A percentile compares a stretch with the other conserved stretches of the same genome.
These are phyloP conservation scores for Aphanomyces astaci DNA, from an alignment of 352 stramenopile genomes.

Conservation along the genomic window DNA sequence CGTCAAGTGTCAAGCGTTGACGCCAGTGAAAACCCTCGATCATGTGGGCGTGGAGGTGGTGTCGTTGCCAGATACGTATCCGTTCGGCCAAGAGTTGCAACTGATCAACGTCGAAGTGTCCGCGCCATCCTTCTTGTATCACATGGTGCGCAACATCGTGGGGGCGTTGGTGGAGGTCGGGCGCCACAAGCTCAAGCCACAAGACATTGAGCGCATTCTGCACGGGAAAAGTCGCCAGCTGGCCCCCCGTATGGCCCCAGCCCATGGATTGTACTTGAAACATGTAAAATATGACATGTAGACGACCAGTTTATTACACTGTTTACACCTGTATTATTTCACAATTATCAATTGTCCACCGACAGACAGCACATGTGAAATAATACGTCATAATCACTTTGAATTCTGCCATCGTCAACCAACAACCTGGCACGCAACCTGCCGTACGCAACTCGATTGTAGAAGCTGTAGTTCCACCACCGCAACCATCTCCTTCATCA, in stretches of 20 bases:
- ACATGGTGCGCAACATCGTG: conserved; percentile 81
- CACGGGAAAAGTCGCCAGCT: conserved; percentile 35
- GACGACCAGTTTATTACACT: too few relatives aligned
- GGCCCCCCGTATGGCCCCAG: conserved; percentile 13
- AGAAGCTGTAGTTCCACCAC: too few relatives aligned
- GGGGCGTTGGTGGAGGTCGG: conserved; percentile 71
- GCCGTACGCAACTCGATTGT: too few relatives aligned
- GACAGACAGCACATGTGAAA: too few relatives aligned
- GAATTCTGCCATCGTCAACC: too few relatives aligned
- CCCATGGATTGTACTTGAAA: conserved; percentile 18
- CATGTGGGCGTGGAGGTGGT: neutral
- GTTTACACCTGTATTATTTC: too few relatives aligned
- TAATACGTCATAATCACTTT: too few relatives aligned
- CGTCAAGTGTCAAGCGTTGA: conserved; percentile 14
- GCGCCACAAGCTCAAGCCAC: conserved; percentile 34
- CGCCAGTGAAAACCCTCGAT: neutral
- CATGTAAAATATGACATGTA: conserved; percentile 1
- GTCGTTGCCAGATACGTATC: neutral
- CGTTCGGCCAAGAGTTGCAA: neutral
- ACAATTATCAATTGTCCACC: too few relatives aligned
- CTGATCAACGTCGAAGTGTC: conserved; percentile 12
- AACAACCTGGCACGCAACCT: too few relatives aligned
- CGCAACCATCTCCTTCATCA: too few relatives aligned
- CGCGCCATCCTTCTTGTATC: conserved; percentile 54
- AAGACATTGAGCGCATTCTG: conserved; percentile 45